Base-by-base conservation (phyloP, 108 stramenopile species). In the Nitzschia putrida region DNA sequence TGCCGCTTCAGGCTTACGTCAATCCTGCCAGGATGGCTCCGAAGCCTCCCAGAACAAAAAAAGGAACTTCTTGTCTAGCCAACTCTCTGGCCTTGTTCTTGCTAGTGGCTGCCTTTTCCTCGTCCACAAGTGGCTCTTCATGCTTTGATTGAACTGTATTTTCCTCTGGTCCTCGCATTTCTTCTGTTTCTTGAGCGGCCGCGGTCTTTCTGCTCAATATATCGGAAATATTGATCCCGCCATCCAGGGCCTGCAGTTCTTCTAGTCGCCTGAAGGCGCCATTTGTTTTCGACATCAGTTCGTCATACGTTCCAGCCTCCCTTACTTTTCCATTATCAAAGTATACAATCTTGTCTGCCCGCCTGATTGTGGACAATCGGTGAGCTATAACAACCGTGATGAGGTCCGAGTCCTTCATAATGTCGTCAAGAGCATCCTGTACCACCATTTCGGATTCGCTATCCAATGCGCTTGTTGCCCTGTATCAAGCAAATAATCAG, bases 321-420 rank as follows among this genome's bases (percentile, higher is more conserved):
- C n/a, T n/a, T n/a, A n/a, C n/a, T n/a, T n/a, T n/a, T 94, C 23
- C 77, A 72, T n/a, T n/a, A n/a, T n/a, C n/a, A n/a, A n/a, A n/a
- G n/a, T n/a, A n/a, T n/a, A 93, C 95, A 68, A 98, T 97, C 34
- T 82, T 83, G 69, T 94, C 79, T 4, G 94, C 93, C 53, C 76
- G 68, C 34, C 74, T 73, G 63, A 98, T 91, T 8, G 98, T 97
- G 3, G 83, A 83, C 16, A 96, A 69, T n/a, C 96, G 74, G 80
- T 96, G 96, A 0, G 93, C 92, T 13, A 65, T 22, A 5, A 65
- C 26, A 34, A 95, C 68, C 2, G 83, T 80, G 14, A 92, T 96
- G 85, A 65, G 25, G 92, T 80, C 66, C 83, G 84, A n/a, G n/a
- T n/a, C n/a, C n/a, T n/a, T n/a, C n/a, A n/a, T n/a, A n/a, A n/a